Evolutionary conservation across 495 filamentous ascomycete genomes (phyloP).

Genomic region (Penicillium pulvis): DNA sequence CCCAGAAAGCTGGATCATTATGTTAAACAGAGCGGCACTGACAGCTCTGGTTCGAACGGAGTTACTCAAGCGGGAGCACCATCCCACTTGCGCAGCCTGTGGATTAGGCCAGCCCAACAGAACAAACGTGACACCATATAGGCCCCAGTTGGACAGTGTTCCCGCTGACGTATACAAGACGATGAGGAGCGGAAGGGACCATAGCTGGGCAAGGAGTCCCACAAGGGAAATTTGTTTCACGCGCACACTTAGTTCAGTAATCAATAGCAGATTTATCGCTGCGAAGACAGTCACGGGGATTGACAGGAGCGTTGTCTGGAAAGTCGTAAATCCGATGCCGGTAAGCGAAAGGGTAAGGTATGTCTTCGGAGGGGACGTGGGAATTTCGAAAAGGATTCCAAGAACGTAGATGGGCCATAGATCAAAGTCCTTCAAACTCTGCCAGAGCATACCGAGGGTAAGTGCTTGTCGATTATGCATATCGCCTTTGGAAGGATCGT

Average conservation of each 20-base stretch:
- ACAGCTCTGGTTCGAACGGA: slow-evolving; percentile 58
- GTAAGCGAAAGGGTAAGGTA: slow-evolving; percentile 68
- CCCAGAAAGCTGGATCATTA: slow-evolving; percentile 48
- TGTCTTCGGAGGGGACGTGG: slow-evolving; percentile 41
- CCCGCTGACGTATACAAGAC: slow-evolving; percentile 4
- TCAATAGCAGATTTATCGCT: slow-evolving; percentile 43
- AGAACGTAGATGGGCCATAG: slow-evolving; percentile 55
- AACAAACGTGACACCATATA: slow-evolving; percentile 11
- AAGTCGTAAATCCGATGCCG: slow-evolving; percentile 63
- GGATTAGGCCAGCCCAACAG: slow-evolving; percentile 10
- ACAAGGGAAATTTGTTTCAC: slow-evolving; percentile 24
- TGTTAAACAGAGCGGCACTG: slow-evolving; percentile 60
- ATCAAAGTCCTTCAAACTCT: slow-evolving; percentile 44
- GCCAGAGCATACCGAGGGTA: slow-evolving; percentile 42
- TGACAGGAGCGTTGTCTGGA: slow-evolving; percentile 64
- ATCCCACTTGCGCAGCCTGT: slow-evolving; percentile 40
- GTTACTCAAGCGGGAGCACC: slow-evolving; percentile 56
- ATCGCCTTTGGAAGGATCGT: slow-evolving; percentile 53
- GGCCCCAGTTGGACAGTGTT: slow-evolving; percentile 5
- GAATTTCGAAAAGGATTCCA: slow-evolving; percentile 54
- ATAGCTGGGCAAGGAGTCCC: slow-evolving; percentile 57
- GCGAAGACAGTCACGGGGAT: slow-evolving; percentile 53
- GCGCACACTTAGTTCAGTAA: slow-evolving; percentile 53
- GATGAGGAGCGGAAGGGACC: slow-evolving; percentile 58
- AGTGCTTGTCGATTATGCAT: slow-evolving; percentile 62